Conservation (phyloP, 352 stramenopile genomes). For the Bremia lactucae region DNA sequence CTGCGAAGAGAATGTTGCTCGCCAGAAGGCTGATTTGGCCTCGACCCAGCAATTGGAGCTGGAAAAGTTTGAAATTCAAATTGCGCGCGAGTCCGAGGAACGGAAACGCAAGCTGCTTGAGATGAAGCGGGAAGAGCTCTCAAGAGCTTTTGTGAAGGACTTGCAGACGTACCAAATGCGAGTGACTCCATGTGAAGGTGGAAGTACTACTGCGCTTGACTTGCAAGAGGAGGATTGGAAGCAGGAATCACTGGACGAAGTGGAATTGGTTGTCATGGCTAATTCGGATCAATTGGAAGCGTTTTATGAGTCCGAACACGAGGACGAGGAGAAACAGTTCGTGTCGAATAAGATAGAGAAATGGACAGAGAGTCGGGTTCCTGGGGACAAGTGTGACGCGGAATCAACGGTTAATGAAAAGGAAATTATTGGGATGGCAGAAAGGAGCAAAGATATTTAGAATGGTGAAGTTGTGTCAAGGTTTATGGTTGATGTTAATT, state of each 20-base stretch:
- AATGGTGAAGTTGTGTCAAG: no score
- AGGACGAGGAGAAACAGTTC: constrained; percentile 12
- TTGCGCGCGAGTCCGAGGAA: constrained; percentile 55
- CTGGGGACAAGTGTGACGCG: no score
- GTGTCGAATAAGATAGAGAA: no score
- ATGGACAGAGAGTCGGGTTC: no score
- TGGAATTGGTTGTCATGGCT: constrained; percentile 58
- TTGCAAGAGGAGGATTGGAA: constrained; percentile 5
- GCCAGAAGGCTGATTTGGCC: constrained; percentile 65
- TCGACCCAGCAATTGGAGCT: constrained; percentile 59
- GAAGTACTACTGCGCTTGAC: constrained; percentile 2
- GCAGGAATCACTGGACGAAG: constrained; percentile 49
- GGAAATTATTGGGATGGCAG: neutral
- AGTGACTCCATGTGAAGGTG: constrained; percentile 39
- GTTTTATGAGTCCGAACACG: constrained; percentile 62
- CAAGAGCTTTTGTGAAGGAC: constrained; percentile 61
- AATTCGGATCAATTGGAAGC: constrained; percentile 50
- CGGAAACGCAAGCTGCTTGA: constrained; percentile 48
- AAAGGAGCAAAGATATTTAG: constrained; percentile 13
- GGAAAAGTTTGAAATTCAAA: constrained; percentile 52
- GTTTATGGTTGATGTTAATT: no score
- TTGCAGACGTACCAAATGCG: constrained; percentile 74
- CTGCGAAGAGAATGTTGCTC: constrained; percentile 62
- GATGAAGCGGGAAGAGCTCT: constrained; percentile 39
- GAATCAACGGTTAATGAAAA: neutral